These are phyloP conservation scores for Effrenium voratum DNA, from an alignment of 73 alveolate genomes.

Conservation along the genomic window DNA sequence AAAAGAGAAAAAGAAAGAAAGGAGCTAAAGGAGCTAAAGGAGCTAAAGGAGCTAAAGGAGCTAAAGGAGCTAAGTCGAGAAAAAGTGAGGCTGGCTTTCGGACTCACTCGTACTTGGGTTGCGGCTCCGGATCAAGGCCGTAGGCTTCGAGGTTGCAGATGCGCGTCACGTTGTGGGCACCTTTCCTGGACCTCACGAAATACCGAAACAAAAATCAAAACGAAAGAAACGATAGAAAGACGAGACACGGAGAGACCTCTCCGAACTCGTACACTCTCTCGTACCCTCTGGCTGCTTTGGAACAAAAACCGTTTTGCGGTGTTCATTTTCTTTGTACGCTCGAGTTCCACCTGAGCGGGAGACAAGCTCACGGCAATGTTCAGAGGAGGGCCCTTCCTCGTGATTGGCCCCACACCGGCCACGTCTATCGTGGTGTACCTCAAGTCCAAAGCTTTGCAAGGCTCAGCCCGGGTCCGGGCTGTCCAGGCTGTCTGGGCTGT, in stretches of 20 bases:
- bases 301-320: no score
- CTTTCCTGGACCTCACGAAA: constrained; percentile 71
- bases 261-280: background rate
- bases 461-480: no score
- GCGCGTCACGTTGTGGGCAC: constrained; percentile 93
- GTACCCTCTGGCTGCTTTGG: background rate
- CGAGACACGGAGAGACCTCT: background rate
- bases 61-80: no score
- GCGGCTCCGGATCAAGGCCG: constrained; percentile 65
- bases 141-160: constrained; percentile 92
- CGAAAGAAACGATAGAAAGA: background rate
- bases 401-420: constrained; percentile 69
- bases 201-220: background rate
- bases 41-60: no score
- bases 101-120: background rate
- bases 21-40: no score
- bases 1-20: no score
- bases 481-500: no score
- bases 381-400: constrained; percentile 73
- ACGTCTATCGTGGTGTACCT: constrained; percentile 86
- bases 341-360: background rate
- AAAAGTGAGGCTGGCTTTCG: background rate
- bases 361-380: constrained; percentile 71
- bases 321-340: no score
- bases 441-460: no score